Evolutionary conservation across 495 filamentous ascomycete species (phyloP).

Genomic region (Antarctomyces pellizariae): DNA sequence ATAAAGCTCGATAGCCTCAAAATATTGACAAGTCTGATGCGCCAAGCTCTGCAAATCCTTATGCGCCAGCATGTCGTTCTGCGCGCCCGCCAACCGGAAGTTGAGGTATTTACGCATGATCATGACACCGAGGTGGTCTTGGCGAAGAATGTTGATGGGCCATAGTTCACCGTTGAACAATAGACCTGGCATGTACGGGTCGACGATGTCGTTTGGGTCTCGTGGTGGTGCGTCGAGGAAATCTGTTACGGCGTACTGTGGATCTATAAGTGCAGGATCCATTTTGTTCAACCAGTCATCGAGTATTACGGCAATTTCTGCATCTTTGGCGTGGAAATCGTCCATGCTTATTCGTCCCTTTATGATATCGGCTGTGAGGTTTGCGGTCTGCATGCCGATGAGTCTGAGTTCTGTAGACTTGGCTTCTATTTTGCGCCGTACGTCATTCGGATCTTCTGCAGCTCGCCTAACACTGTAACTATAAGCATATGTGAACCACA

Average conservation of each 20-base stretch:
- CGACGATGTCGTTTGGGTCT: conserved; percentile 39
- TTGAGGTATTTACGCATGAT: conserved; percentile 64
- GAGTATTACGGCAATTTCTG: conserved; percentile 27
- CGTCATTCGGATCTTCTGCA: conserved; percentile 32
- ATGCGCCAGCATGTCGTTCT: conserved; percentile 29
- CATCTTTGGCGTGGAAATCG: conserved; percentile 39
- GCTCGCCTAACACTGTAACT: conserved; percentile 36
- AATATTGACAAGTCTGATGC: conserved; percentile 46
- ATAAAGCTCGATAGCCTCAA: conserved; percentile 54
- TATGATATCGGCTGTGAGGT: conserved; percentile 48
- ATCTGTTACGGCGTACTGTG: conserved; percentile 30
- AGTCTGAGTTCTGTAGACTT: conserved; percentile 42
- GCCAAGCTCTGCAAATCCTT: too few relatives aligned
- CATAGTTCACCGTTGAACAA: conserved; percentile 48
- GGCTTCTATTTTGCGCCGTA: conserved; percentile 40
- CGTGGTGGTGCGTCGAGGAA: conserved; percentile 27
- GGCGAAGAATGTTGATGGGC: conserved; percentile 40
- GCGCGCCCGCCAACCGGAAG: too few relatives aligned
- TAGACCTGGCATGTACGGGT: conserved; percentile 42
- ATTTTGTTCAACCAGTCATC: conserved; percentile 30
- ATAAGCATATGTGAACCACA: conserved; percentile 53
- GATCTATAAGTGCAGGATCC: conserved; percentile 32
- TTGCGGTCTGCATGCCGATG: conserved; percentile 57
- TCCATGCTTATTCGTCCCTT: conserved; percentile 36
- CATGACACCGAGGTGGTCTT: conserved; percentile 56